Base-by-base conservation (phyloP, 495 filamentous ascomycete genomes). In the Usnea hakonensis region DNA sequence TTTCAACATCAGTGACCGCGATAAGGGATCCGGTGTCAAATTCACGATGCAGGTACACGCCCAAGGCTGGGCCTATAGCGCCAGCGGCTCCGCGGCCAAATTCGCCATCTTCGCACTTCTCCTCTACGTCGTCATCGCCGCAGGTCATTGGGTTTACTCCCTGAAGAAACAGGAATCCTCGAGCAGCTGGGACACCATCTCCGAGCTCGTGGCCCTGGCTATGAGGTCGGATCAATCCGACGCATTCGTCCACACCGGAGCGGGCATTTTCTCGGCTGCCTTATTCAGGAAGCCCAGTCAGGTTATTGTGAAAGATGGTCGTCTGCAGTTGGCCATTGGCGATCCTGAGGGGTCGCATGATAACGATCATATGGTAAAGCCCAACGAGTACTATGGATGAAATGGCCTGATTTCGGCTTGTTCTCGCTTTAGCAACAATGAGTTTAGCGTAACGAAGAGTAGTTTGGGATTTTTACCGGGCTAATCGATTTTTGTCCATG, bases 171-270 rank as follows among this genome's bases (percentile, higher is more conserved):
- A 48, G 23, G 21, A 62, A 37, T 26, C 21, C 26, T 62, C 60
- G 19, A 55, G 60, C 11, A 62, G 60, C 28, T 62, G 60, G 60
- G 30, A 52, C 26, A 55, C 19, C 23, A 55, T 56, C 30, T 37
- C 60, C 2, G 60, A 62, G 17, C 48, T 62, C 55, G 60, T 55
- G 23, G 48, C 50, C 16, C 33, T 62, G 37, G 60, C 60, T 19
- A 62, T 62, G 60, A 55, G 40, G n/a, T 62, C 60, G 19, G 40
- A 43, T 16, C 60, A 30, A 13, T 55, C 50, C 16, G 60, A 62
- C 3, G n/a, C 36, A 13, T 55, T 62, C 28, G 35, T n/a, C 48
- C 41, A 55, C 23, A 62, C 60, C 5, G 60, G 60, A 21, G 60
- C 60, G 14, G 60, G 60, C 19, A 62, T 62, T 9, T 35, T 41